Evolutionary conservation across 495 filamentous ascomycete species (phyloP).

Genomic region (Hypomontagnella monticulosa): DNA sequence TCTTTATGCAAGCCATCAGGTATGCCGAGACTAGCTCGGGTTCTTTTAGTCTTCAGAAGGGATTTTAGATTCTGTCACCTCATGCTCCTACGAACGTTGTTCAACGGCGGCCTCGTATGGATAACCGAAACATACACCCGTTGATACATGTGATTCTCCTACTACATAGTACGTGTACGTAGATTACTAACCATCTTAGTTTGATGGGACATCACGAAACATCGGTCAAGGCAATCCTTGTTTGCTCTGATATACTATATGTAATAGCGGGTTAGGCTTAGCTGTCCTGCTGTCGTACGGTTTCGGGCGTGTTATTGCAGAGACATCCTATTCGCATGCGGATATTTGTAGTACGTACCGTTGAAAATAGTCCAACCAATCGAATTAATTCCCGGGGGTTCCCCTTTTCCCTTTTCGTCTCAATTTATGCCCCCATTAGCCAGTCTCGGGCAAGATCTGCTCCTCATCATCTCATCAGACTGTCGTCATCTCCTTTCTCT

Average conservation of each 20-base stretch:
- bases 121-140: too few relatives aligned
- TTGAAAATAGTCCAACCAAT: conserved; percentile 26
- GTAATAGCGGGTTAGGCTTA: background rate
- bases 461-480: conserved; percentile 25
- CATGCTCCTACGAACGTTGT: too few relatives aligned
- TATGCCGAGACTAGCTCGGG: too few relatives aligned
- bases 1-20: conserved; percentile 18
- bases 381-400: background rate
- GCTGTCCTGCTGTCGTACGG: conserved; percentile 19
- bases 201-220: too few relatives aligned
- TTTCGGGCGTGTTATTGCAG: conserved; percentile 23
- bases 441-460: conserved; percentile 19
- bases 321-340: conserved; percentile 29
- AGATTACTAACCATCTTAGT: too few relatives aligned
- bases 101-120: too few relatives aligned
- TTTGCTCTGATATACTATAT: background rate
- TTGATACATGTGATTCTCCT: too few relatives aligned
- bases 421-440: conserved; percentile 21
- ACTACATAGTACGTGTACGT: too few relatives aligned
- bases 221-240: too few relatives aligned
- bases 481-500: conserved; percentile 36
- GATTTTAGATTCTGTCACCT: too few relatives aligned
- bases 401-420: conserved; percentile 41
- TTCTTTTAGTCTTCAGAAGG: too few relatives aligned
- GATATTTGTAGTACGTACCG: conserved; percentile 9